Evolutionary conservation across 1,284 basidiomycete species (phyloP).

Genomic region (Melampsora americana): DNA sequence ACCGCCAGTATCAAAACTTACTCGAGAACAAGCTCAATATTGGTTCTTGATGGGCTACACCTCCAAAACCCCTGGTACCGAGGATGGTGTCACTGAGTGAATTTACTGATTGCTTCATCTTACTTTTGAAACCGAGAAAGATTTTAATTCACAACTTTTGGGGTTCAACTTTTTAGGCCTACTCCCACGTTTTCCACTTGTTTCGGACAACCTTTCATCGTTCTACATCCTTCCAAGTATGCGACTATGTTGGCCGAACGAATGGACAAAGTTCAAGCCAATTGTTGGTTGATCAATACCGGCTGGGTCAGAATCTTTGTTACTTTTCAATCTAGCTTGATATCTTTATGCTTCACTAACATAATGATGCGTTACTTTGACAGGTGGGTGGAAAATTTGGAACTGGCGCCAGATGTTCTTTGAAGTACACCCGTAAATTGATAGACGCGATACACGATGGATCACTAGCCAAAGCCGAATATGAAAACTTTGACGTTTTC

Average conservation of each 20-base stretch:
- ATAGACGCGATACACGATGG: slow-evolving; percentile 96
- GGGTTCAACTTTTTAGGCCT: slow-evolving; percentile 56
- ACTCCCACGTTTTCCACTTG: slow-evolving; percentile 99
- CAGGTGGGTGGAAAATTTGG: slow-evolving; percentile 42
- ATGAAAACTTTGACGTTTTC: slow-evolving; percentile 67
- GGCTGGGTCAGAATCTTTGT: slow-evolving; percentile 77
- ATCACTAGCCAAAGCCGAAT: slow-evolving; percentile 78
- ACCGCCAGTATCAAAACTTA: slow-evolving; percentile 88
- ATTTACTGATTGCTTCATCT: neutral
- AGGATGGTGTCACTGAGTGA: slow-evolving; percentile 88
- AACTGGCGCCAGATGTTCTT: slow-evolving; percentile 51
- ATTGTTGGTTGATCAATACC: slow-evolving; percentile 99
- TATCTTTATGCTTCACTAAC: neutral
- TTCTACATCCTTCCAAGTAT: slow-evolving; percentile 77
- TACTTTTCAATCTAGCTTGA: neutral
- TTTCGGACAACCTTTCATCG: slow-evolving; percentile 98
- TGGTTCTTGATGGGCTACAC: slow-evolving; percentile 55
- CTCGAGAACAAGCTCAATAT: slow-evolving; percentile 92
- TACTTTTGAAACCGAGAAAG: neutral
- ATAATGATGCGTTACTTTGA: neutral
- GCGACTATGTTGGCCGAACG: slow-evolving; percentile 94
- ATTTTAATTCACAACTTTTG: neutral
- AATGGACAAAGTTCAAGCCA: slow-evolving; percentile 83
- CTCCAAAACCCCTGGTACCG: slow-evolving; percentile 85
- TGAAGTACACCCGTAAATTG: slow-evolving; percentile 77